phyloP scores from a whole-genome alignment of 2,329 filamentous ascomycete species.

The Xylaria sp. region DNA sequence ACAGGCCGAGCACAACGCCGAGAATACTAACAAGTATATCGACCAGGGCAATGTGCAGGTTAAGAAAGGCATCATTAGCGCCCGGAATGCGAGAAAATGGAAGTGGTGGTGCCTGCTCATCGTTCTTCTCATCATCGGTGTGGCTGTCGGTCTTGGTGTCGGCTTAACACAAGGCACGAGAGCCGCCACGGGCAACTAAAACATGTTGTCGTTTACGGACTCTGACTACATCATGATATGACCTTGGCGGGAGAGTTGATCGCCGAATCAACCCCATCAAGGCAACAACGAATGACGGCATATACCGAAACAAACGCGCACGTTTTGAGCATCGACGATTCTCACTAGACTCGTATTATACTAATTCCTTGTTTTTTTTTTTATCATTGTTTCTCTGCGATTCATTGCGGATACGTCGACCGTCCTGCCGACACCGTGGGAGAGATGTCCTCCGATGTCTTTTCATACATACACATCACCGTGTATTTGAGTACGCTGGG shows the following conservation, averaged over 20 bases:
- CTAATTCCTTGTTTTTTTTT: constrained; percentile 8
- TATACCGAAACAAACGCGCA: constrained; percentile 1
- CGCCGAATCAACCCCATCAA: neutral
- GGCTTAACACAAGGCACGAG: constrained; percentile 13
- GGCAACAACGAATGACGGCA: neutral
- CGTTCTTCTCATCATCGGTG: constrained; percentile 51
- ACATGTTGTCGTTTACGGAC: neutral
- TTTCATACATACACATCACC: constrained; percentile 4
- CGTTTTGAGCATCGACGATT: neutral
- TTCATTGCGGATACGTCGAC: neutral
- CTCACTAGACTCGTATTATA: constrained; percentile 9
- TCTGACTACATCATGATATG: neutral
- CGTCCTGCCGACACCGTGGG: neutral
- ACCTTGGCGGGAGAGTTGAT: neutral
- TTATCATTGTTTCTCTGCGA: constrained; percentile 1
- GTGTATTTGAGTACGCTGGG: constrained; percentile 11
- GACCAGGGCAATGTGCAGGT: constrained; percentile 66
- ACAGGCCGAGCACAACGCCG: constrained; percentile 59
- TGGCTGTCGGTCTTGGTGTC: constrained; percentile 42
- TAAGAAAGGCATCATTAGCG: constrained; percentile 60
- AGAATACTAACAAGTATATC: constrained; percentile 60
- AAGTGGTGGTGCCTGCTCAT: constrained; percentile 77
- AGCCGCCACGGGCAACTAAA: constrained; percentile 6
- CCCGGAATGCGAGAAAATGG: constrained; percentile 62
- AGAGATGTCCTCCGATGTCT: neutral